Evolutionary conservation across 345 rosid genomes (phyloP).

Genomic region (Murraya paniculata): DNA sequence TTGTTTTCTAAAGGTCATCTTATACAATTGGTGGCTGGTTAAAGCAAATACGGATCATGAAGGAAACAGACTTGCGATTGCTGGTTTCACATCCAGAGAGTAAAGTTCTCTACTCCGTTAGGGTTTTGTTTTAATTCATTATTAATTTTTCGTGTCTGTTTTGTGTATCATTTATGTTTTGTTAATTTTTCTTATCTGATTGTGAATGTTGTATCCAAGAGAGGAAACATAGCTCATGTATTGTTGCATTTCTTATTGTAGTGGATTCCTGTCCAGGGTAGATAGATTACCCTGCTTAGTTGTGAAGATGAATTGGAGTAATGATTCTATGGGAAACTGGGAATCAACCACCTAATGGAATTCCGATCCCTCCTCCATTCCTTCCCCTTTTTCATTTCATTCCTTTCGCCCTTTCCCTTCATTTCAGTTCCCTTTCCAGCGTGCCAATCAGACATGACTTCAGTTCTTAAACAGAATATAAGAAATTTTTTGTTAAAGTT

Average conservation of each 20-base stretch:
- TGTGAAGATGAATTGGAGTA: background rate
- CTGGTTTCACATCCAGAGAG: constrained; percentile 52
- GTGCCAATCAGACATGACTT: no score
- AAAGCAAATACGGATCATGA: constrained; percentile 39
- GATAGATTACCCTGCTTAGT: background rate
- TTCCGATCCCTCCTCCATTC: no score
- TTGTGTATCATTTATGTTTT: background rate
- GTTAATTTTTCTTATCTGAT: background rate
- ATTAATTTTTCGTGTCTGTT: background rate
- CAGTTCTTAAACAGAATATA: no score
- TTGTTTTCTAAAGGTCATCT: constrained; percentile 39
- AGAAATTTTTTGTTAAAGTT: background rate
- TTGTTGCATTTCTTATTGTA: background rate
- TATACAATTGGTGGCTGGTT: constrained; percentile 78
- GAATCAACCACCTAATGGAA: background rate
- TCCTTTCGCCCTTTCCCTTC: no score
- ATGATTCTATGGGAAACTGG: background rate
- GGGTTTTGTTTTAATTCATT: background rate
- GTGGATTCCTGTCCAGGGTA: background rate
- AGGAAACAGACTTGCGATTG: constrained; percentile 70
- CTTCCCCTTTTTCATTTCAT: no score
- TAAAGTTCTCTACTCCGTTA: constrained; percentile 16
- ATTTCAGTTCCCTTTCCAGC: no score
- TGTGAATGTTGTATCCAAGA: background rate
- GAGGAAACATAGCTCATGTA: background rate